Percentiles rank a stretch among this genome's conserved stretches.
phyloP scores from a whole-genome alignment of 2,329 filamentous ascomycete species.

The Cladosporium sp. region DNA sequence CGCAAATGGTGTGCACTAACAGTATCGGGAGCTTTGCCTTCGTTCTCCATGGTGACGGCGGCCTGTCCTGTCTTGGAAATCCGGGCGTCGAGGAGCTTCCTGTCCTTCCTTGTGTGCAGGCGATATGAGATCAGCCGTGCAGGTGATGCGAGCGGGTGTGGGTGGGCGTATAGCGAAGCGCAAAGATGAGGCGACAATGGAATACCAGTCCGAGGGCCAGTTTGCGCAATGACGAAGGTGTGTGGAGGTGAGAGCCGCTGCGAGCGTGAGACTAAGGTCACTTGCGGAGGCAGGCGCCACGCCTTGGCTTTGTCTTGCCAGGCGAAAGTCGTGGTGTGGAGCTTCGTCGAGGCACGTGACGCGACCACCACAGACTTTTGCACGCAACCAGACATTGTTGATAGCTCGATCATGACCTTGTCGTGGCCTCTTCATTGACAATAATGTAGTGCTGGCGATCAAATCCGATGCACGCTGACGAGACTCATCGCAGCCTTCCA shows the following conservation, averaged over 20 bases:
- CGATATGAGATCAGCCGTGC: background rate
- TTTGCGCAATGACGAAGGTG: background rate
- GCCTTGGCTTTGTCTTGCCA: background rate
- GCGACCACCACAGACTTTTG: too few species aligned
- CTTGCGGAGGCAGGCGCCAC: conserved; percentile 2
- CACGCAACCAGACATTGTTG: too few species aligned
- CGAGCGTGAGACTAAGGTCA: background rate
- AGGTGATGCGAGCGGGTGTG: background rate
- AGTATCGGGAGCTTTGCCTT: conserved; percentile 13
- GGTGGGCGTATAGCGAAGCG: background rate
- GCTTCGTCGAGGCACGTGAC: too few species aligned
- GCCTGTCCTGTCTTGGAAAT: conserved; percentile 4
- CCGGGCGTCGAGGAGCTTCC: background rate
- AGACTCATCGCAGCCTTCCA: background rate
- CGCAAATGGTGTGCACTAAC: conserved; percentile 4
- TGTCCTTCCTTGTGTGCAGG: conserved; percentile 12
- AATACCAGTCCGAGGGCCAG: conserved; percentile 4
- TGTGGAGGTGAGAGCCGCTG: conserved; percentile 1
- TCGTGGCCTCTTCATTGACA: too few species aligned
- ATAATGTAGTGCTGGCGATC: too few species aligned
- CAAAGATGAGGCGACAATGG: conserved; percentile 9
- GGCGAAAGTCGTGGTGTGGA: background rate
- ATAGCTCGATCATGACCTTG: too few species aligned
- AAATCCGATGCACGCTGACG: too few species aligned
- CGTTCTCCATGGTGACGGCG: conserved; percentile 7